Base-by-base conservation (phyloP, 2,329 filamentous ascomycete species). In the Neodidymelliopsis sp. region DNA sequence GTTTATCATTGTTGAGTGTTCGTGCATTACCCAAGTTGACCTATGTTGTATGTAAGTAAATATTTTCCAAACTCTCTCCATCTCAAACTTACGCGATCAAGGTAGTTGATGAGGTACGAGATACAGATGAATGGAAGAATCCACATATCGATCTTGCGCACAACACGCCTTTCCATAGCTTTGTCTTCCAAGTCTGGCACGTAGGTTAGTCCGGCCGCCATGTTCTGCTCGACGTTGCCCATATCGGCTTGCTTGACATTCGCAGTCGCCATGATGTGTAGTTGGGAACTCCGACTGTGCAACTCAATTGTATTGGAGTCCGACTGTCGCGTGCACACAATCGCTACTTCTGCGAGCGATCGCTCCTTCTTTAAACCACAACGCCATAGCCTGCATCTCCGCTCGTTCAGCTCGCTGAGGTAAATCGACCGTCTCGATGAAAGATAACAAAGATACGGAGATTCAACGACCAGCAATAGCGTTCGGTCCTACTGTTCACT, bases 21-120 rank as follows among this genome's bases (percentile, higher is more conserved):
- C 57, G 57, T 7, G 56, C 59, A 16, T 62, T 62, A 12, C 59
- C 59, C 27, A 62, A n/a, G 10, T 61, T 61, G 18, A 61, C 58
- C 58, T 61, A 29, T 28, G 5, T 4, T 13, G 16, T 27, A 10
- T 42, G 25, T 41, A 18, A 40, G 23, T n/a, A 30, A 10, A 6
- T 18, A 4, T n/a, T 5, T 2, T 6, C 10, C 16, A 8, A 23
- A 4, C 7, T 19, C 15, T 24, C 15, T 34, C 12, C 8, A 16
- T 5, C 5, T 2, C 8, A 4, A 6, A 44, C 55, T 35, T 35
- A 60, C 58, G 23, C 56, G 40, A 33, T 61, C 58, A 15, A 59
- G 46, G 19, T 27, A 61, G 35, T 61, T 61, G 46, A 61, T 61
- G 4, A 61, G 48, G 35, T 61, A 61, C 5, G 53, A 55, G 9